A percentile compares a stretch with the other conserved stretches of the same genome.
Evolutionary conservation across 83 land plant genomes (phyloP).

Genomic region (Thuja plicata): DNA sequence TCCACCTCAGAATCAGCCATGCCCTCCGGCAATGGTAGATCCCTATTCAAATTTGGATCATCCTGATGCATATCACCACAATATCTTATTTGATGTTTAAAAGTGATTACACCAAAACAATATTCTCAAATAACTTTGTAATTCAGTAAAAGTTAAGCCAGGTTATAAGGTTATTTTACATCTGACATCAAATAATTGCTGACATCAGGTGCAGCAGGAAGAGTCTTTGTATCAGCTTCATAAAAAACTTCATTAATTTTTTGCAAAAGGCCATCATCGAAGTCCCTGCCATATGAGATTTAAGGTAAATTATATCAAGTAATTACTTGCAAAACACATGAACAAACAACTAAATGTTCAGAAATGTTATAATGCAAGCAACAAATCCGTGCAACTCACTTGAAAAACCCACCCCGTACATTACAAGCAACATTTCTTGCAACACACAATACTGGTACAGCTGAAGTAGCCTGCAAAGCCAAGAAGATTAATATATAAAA

Average conservation of each 20-base stretch:
- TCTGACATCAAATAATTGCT: constrained; percentile 81
- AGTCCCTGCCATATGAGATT: constrained; percentile 49
- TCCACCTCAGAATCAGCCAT: constrained; percentile 55
- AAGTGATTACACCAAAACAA: constrained; percentile 11
- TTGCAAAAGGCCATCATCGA: constrained; percentile 75
- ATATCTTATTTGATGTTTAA: neutral
- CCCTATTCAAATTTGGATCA: constrained; percentile 39
- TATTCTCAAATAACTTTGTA: neutral
- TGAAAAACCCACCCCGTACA: constrained; percentile 92
- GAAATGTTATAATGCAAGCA: neutral
- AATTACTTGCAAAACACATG: neutral
- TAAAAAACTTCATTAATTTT: constrained; percentile 61
- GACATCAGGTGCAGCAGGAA: constrained; percentile 83
- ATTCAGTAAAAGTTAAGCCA: neutral
- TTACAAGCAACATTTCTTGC: constrained; percentile 98
- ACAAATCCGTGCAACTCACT: constrained; percentile 42
- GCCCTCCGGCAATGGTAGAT: constrained; percentile 47
- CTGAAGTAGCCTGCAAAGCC: constrained; percentile 16
- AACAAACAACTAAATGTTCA: neutral
- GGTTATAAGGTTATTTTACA: constrained; percentile 37
- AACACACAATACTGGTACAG: constrained; percentile 87
- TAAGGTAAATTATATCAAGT: constrained; percentile 1
- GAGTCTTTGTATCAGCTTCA: constrained; percentile 60
- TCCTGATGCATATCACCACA: constrained; percentile 33
- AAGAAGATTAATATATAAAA: neutral